A percentile compares a stretch with the other conserved stretches of the same genome.
phyloP scores from a whole-genome alignment of 78 protist genomes.

The Dictyostelium intermedium region DNA sequence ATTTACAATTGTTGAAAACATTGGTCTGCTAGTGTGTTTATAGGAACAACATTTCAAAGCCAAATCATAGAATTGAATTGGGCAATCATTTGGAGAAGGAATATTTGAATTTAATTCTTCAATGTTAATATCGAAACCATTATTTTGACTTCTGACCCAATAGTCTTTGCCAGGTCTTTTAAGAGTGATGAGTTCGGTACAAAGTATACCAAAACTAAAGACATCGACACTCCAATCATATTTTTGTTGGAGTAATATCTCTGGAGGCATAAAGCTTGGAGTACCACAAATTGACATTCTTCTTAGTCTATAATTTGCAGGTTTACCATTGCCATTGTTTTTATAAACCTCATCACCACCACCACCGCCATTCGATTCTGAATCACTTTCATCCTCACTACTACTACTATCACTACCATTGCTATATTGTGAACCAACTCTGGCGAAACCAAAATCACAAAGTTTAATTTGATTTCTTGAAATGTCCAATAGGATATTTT shows the following conservation, averaged over 20 bases:
- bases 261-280: conserved; percentile 77
- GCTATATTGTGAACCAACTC: conserved; percentile 61
- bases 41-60: conserved; percentile 50
- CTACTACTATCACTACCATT: conserved; percentile 32
- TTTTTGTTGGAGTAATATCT: conserved; percentile 30
- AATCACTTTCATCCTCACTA: conserved; percentile 16
- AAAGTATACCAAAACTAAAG: conserved; percentile 53
- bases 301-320: conserved; percentile 27
- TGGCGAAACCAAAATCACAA: conserved; percentile 77
- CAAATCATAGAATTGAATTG: conserved; percentile 31
- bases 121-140: conserved; percentile 70
- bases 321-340: conserved; percentile 66
- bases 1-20: conserved; percentile 38
- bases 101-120: conserved; percentile 36
- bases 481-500: conserved; percentile 29
- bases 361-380: not conserved
- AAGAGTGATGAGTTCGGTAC: conserved; percentile 59
- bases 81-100: not conserved
- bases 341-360: not conserved
- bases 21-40: conserved; percentile 14
- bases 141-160: conserved; percentile 58
- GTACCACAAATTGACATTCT: conserved; percentile 79
- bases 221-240: conserved; percentile 78
- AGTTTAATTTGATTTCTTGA: conserved; percentile 1
- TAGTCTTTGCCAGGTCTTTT: conserved; percentile 79